Evolutionary conservation across 805 yeast species (phyloP), one percentile per base, ranked within the genome.

Genomic region (Cyberlindnera meyerae): DNA sequence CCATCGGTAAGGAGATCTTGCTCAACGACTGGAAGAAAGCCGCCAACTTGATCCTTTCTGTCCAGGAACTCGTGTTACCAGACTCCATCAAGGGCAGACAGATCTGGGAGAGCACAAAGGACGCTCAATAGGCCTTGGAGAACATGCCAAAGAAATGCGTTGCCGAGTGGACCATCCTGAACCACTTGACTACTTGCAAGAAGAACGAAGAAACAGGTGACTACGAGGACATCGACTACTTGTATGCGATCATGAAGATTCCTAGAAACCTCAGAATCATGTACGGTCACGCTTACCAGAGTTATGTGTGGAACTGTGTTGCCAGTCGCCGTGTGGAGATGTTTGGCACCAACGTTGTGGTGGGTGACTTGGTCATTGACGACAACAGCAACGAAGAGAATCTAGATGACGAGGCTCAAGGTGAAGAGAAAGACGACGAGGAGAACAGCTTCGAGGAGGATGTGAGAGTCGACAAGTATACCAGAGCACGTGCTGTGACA

Each of bases 261-360:
- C 97, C 98, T 24, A 75, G 96, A 60, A 89, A 89, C 56, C 67
- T 93, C 56, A 71, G 96, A 57, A 76, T 89, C 40, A 90, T 93
- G 94, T 93, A 93, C 55, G 96, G 84, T 3, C 99, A 93, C 61
- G 96, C 98, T 4, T 94, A 94, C 59, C 98, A 93, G 63, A 86
- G 96, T 45, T 93, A 81, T 54, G 75, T 93, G 20, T 94, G 98
- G 99, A 94, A 94, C 55, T 57, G 71, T 35, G 94, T 81, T 24
- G 90, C 88, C 1, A 81, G 94, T 34, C 74, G 73, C 47, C 71
- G 98, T 54, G 67, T 87, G 29, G 75, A 75, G 50, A 55, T 79
- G 38, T 82, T 71, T 60, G 97, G 97, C 2, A 55, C 74, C 43
- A 57, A 70, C 18, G 75, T 83, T 24, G 82, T 83, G 39, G 82